A percentile compares a stretch with the other conserved stretches of the same genome.
Conservation (phyloP, 2,329 filamentous ascomycete genomes). For the Iodosphaeria phyllophila region DNA sequence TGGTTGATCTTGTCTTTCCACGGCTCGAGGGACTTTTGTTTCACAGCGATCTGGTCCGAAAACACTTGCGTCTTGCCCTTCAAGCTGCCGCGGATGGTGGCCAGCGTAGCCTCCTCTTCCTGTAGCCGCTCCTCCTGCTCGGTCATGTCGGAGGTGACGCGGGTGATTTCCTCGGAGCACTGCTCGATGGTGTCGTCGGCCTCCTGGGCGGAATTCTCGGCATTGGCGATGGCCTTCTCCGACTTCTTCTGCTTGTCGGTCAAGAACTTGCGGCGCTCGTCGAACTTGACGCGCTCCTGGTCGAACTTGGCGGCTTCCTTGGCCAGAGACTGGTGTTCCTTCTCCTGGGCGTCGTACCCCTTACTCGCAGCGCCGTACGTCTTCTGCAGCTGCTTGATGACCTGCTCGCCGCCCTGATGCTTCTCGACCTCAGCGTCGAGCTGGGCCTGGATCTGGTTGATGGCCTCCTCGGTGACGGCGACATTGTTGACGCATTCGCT, state of each 20-base stretch:
- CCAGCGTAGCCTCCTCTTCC: conserved; percentile 64
- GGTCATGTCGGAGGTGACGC: conserved; percentile 53
- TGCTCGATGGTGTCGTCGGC: conserved; percentile 63
- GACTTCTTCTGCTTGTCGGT: conserved; percentile 84
- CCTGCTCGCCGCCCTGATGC: conserved; percentile 73
- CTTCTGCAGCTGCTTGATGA: conserved; percentile 79
- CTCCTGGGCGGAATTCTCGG: conserved; percentile 55
- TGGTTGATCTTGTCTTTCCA: conserved; percentile 97
- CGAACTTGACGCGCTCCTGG: conserved; percentile 91
- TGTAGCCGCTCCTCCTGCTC: conserved; percentile 60
- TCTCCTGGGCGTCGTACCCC: conserved; percentile 67
- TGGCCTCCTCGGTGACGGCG: conserved; percentile 72
- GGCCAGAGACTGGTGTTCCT: conserved; percentile 56
- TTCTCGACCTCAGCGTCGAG: conserved; percentile 79
- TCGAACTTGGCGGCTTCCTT: conserved; percentile 89
- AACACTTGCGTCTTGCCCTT: conserved; percentile 94
- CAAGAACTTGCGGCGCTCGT: conserved; percentile 94
- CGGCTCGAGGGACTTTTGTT: conserved; percentile 87
- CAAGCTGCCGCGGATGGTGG: conserved; percentile 64
- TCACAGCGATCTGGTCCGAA: conserved; percentile 77
- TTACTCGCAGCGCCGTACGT: conserved; percentile 67
- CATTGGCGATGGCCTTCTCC: conserved; percentile 67
- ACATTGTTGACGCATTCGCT: conserved; percentile 80
- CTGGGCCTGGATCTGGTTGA: conserved; percentile 74
- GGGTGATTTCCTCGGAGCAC: conserved; percentile 60